Percentiles rank a stretch among this genome's conserved stretches.
These are phyloP conservation scores for Russula emetica DNA, from an alignment of 768 basidiomycete genomes.

Conservation along the genomic window DNA sequence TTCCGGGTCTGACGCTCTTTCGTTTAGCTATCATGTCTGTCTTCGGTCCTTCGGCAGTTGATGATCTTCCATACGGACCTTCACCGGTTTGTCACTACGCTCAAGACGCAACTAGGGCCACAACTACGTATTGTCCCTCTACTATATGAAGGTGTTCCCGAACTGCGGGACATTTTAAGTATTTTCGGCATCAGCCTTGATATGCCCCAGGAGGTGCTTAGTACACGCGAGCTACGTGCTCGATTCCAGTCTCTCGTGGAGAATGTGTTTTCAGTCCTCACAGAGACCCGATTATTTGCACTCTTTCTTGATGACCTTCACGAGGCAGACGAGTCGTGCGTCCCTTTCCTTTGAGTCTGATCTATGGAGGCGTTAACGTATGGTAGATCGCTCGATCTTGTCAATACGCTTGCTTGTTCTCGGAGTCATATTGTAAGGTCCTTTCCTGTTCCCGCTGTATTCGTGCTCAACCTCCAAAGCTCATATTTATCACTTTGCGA, in stretches of 20 bases:
- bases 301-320: conserved; percentile 72
- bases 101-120: conserved; percentile 61
- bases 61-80: conserved; percentile 71
- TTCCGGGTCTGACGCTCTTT: conserved; percentile 12
- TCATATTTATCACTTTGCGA: conserved; percentile 60
- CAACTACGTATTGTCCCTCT: conserved; percentile 66
- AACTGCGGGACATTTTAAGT: conserved; percentile 58
- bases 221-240: conserved; percentile 58
- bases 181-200: conserved; percentile 51
- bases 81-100: conserved; percentile 55
- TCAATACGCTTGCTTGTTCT: conserved; percentile 60
- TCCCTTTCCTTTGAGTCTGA: conserved; percentile 23
- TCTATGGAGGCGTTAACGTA: conserved; percentile 11
- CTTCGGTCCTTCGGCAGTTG: conserved; percentile 66
- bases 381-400: conserved; percentile 57
- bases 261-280: conserved; percentile 62
- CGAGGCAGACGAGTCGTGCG: conserved; percentile 65
- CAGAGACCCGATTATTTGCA: conserved; percentile 66
- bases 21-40: conserved; percentile 57
- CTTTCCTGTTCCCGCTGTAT: neutral
- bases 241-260: conserved; percentile 69
- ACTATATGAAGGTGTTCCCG: conserved; percentile 66
- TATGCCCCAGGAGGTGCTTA: conserved; percentile 50
- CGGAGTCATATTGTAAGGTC: conserved; percentile 56
- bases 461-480: conserved; percentile 36